phyloP scores from a whole-genome alignment of 768 basidiomycete species.

The Filobasidium wieringae region DNA sequence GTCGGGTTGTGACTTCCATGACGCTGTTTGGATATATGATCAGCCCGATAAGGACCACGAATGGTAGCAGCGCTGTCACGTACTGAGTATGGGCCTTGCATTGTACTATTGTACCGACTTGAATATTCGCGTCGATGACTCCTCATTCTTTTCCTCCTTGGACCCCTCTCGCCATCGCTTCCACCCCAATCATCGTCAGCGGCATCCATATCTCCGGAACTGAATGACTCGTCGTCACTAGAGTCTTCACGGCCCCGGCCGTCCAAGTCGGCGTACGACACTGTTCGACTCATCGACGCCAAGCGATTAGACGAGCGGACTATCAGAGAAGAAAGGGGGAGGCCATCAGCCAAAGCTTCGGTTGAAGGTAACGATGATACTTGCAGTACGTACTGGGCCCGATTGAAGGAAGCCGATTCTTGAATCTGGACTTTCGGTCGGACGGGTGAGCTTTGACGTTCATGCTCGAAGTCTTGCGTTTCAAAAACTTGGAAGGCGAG shows the following conservation, averaged over 20 bases:
- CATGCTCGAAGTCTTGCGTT: slow-evolving; percentile 14
- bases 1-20: slow-evolving; percentile 18
- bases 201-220: slow-evolving; percentile 14
- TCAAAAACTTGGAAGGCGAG: slow-evolving; percentile 10
- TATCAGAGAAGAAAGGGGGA: background rate
- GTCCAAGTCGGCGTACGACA: slow-evolving; percentile 34
- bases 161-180: slow-evolving; percentile 2
- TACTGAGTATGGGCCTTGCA: background rate
- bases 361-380: background rate
- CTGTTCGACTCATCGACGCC: slow-evolving; percentile 28
- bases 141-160: background rate
- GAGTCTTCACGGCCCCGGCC: slow-evolving; percentile 13
- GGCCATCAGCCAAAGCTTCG: background rate
- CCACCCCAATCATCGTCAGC: slow-evolving; percentile 34
- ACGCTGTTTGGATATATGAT: background rate
- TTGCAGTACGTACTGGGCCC: slow-evolving; percentile 4
- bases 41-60: too few relatives aligned
- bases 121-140: background rate
- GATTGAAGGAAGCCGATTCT: slow-evolving; percentile 11
- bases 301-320: slow-evolving; percentile 33
- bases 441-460: slow-evolving; percentile 7
- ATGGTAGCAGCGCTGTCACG: too few relatives aligned
- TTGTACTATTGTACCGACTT: background rate
- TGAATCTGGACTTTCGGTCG: slow-evolving; percentile 8
- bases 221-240: slow-evolving; percentile 15